Conservation (phyloP, 1,139 yeast species). For the Candida sp. region DNA sequence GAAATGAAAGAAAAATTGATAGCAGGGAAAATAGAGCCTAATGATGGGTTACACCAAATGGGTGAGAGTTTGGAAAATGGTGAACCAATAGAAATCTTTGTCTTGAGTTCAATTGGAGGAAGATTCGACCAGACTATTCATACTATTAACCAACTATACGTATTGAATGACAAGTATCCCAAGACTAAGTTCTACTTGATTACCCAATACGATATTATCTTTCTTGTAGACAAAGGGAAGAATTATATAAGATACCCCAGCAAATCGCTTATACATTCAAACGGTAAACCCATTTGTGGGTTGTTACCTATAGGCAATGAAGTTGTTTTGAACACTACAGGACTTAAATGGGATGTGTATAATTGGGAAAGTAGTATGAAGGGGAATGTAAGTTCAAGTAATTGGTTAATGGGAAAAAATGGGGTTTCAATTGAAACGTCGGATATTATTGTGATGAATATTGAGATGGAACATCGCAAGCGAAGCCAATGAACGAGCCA, state of each 20-base stretch:
- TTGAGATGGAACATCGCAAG: slow-evolving; percentile 21
- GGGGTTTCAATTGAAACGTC: slow-evolving; percentile 46
- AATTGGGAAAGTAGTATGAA: slow-evolving; percentile 66
- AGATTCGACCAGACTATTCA: slow-evolving; percentile 90
- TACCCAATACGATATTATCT: slow-evolving; percentile 55
- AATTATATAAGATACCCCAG: slow-evolving; percentile 31
- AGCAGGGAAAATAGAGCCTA: slow-evolving; percentile 12
- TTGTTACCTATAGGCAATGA: slow-evolving; percentile 63
- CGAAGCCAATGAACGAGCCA: no score
- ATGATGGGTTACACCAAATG: slow-evolving; percentile 36
- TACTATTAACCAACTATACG: slow-evolving; percentile 63
- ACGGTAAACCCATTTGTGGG: slow-evolving; percentile 60
- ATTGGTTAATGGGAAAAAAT: slow-evolving; percentile 54
- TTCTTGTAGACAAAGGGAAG: slow-evolving; percentile 55
- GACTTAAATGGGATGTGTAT: slow-evolving; percentile 80
- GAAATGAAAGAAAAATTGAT: slow-evolving; percentile 15
- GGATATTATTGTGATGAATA: slow-evolving; percentile 43
- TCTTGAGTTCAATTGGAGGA: slow-evolving; percentile 83
- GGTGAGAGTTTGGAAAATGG: slow-evolving; percentile 18
- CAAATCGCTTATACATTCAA: slow-evolving; percentile 15
- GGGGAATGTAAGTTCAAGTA: slow-evolving; percentile 73
- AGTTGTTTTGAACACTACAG: slow-evolving; percentile 52
- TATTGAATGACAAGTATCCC: slow-evolving; percentile 22
- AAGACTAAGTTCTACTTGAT: slow-evolving; percentile 33
- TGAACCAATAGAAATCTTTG: slow-evolving; percentile 14